These are phyloP conservation scores for Cyclotella baltica DNA, from an alignment of 108 stramenopile genomes.

Conservation along the genomic window DNA sequence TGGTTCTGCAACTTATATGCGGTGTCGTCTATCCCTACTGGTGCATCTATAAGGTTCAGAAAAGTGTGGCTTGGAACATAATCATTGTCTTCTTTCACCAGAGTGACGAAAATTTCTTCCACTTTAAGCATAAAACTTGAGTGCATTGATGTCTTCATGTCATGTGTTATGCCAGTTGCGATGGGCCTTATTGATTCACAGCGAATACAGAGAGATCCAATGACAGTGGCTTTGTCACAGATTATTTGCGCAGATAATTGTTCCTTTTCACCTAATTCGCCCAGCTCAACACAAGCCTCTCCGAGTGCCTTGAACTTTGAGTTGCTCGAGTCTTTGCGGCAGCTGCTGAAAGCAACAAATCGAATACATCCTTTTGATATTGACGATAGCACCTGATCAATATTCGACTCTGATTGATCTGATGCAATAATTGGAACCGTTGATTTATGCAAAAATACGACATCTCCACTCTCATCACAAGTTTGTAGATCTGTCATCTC, in stretches of 20 bases:
- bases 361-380: conserved; percentile 11
- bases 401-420: not conserved
- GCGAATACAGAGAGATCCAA: conserved; percentile 9
- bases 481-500: conserved; percentile 12
- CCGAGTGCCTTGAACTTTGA: conserved; percentile 12
- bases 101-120: not conserved
- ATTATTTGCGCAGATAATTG: conserved; percentile 7
- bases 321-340: not conserved
- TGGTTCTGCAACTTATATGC: conserved; percentile 1
- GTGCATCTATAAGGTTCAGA: conserved; percentile 15
- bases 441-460: conserved; percentile 19
- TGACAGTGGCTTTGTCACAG: conserved; percentile 8
- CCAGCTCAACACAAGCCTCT: conserved; percentile 15
- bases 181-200: conserved; percentile 3
- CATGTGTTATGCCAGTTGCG: not conserved
- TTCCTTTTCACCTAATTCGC: not conserved
- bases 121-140: not conserved
- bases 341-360: conserved; percentile 23
- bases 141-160: not conserved
- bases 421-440: conserved; percentile 19
- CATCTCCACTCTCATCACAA: conserved; percentile 9
- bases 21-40: conserved; percentile 15
- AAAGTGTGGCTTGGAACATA: not conserved
- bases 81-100: not conserved
- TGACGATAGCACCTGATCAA: not conserved